These are phyloP conservation scores for Firmiana major DNA, from an alignment of 345 rosid species.

Conservation along the genomic window DNA sequence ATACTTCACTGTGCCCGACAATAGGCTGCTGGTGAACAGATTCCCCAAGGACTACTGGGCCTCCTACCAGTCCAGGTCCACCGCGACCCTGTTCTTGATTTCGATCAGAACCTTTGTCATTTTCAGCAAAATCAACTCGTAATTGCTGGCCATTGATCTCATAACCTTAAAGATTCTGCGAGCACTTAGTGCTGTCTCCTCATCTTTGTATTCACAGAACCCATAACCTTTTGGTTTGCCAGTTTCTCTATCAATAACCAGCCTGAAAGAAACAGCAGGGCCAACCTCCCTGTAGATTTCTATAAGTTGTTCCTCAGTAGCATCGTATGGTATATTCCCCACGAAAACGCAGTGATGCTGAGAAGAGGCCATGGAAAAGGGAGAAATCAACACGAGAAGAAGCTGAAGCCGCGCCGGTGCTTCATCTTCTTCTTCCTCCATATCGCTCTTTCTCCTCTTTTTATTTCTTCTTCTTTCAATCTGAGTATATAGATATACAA, in stretches of 20 bases:
- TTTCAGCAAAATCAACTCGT: conserved; percentile 98
- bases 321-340: conserved; percentile 98
- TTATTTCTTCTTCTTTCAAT: not conserved
- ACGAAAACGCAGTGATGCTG: conserved; percentile 98
- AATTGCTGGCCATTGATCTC: conserved; percentile 92
- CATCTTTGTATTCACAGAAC: conserved; percentile 97
- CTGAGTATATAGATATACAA: not conserved
- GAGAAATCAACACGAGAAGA: conserved; percentile 44
- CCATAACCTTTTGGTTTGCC: conserved; percentile 99
- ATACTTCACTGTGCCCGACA: too few species aligned
- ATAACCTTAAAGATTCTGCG: conserved; percentile 94
- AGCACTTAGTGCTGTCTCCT: conserved; percentile 96
- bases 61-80: too few species aligned
- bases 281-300: conserved; percentile 97
- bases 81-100: conserved; percentile 83
- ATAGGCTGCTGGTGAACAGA: conserved; percentile 61
- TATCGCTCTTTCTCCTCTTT: not conserved
- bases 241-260: conserved; percentile 93
- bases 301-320: conserved; percentile 94
- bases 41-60: conserved; percentile 44
- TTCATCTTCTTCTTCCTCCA: conserved; percentile 60
- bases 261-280: conserved; percentile 96
- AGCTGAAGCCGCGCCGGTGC: conserved; percentile 62
- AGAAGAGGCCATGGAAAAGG: conserved; percentile 70
- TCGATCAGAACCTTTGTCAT: conserved; percentile 85